phyloP scores from a whole-genome alignment of 148 eudicot genomes.

The Cornus florida region DNA sequence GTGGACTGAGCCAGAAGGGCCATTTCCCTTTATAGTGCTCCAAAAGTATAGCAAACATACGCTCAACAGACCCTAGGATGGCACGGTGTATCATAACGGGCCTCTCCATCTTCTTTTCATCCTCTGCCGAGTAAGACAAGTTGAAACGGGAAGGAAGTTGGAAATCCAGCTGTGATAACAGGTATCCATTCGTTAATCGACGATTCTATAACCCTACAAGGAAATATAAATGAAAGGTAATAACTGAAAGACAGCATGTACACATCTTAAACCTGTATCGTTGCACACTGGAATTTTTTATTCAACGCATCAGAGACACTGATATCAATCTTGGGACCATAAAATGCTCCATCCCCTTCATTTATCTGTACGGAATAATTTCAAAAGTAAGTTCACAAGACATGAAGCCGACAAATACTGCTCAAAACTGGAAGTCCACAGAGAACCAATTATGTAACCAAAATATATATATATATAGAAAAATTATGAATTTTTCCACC shows the following conservation, averaged over 20 bases:
- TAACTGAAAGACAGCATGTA: neutral
- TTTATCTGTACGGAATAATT: conserved; percentile 52
- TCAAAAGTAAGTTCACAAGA: neutral
- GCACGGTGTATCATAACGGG: conserved; percentile 99
- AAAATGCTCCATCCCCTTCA: conserved; percentile 99
- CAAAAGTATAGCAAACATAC: conserved; percentile 95
- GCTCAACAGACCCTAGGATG: conserved; percentile 92
- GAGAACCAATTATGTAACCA: neutral
- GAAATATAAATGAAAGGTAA: neutral
- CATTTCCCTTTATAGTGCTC: conserved; percentile 97
- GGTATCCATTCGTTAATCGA: conserved; percentile 9
- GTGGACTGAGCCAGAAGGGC: conserved; percentile 99
- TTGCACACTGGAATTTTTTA: conserved; percentile 98
- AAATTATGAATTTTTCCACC: no score
- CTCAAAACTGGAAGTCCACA: neutral
- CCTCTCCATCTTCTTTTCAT: conserved; percentile 90
- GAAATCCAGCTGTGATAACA: conserved; percentile 76
- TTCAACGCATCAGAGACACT: conserved; percentile 94
- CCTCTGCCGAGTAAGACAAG: conserved; percentile 88
- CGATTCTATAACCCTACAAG: neutral
- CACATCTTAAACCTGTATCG: conserved; percentile 69
- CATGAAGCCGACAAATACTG: neutral
- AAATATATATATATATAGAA: no score
- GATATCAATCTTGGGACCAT: conserved; percentile 98
- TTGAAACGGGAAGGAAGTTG: conserved; percentile 91